A percentile compares a stretch with the other conserved stretches of the same genome.
Conservation (phyloP, 2,329 filamentous ascomycete species). For the Sporothrix schenckii region DNA sequence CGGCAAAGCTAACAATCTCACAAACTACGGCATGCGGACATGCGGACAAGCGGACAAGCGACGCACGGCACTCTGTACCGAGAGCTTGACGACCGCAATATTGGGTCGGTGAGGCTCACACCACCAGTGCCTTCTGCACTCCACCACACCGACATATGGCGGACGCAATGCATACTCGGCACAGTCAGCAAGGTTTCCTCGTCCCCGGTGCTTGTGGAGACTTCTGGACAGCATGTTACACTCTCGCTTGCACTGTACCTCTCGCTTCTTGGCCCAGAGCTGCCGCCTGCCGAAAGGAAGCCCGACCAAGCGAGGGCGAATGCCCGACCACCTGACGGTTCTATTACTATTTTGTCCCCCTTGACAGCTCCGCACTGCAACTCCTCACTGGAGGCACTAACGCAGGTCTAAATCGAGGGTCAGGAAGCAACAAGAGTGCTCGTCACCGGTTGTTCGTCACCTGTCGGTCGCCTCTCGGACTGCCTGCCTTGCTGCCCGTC, state of each 20-base stretch:
- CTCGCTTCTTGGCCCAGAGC: conserved; percentile 2
- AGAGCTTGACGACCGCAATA: no score
- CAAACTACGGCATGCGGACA: neutral
- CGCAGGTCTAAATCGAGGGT: neutral
- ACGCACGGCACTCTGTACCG: no score
- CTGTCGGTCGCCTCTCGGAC: neutral
- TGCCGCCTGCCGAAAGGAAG: conserved; percentile 15
- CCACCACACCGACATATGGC: neutral
- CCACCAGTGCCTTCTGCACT: conserved; percentile 1
- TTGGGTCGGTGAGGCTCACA: conserved; percentile 18
- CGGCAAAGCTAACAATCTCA: conserved; percentile 8
- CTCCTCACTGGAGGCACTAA: conserved; percentile 12
- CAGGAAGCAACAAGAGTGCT: neutral
- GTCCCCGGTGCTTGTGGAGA: neutral
- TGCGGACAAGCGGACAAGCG: neutral
- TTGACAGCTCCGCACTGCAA: no score
- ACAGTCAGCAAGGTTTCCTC: neutral
- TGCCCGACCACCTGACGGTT: neutral
- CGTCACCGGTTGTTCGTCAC: neutral
- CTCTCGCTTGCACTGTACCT: no score
- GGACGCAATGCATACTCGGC: neutral
- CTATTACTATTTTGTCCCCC: neutral
- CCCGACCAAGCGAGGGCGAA: neutral
- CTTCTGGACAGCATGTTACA: neutral
- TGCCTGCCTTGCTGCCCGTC: neutral